Evolutionary conservation across 1,284 basidiomycete species (phyloP).

Genomic region (Tilletia caries): DNA sequence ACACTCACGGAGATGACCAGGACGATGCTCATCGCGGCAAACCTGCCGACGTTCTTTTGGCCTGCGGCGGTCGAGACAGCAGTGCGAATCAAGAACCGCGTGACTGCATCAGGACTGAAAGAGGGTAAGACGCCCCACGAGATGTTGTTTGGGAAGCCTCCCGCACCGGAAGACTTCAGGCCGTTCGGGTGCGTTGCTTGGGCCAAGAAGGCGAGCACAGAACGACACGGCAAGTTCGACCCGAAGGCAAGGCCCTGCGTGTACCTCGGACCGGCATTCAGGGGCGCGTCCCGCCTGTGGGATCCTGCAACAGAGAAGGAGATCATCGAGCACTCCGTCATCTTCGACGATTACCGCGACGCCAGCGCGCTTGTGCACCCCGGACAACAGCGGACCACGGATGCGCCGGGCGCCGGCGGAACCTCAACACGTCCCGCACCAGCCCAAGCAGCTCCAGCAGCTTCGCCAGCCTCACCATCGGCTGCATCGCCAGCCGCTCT

Average conservation of each 20-base stretch:
- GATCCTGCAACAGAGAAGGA: background rate
- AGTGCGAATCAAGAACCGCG: background rate
- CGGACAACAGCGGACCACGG: too few species aligned
- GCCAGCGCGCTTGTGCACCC: background rate
- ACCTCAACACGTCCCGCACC: background rate
- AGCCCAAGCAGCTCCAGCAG: too few species aligned
- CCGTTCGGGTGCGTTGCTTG: conserved; percentile 4
- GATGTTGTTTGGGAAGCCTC: background rate
- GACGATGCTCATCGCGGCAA: conserved; percentile 3
- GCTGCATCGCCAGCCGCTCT: too few species aligned
- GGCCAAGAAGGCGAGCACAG: background rate
- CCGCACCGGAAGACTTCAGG: background rate
- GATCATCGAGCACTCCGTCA: background rate
- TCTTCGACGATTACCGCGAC: background rate
- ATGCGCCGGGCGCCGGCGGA: too few species aligned
- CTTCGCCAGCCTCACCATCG: too few species aligned
- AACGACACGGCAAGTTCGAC: conserved; percentile 5
- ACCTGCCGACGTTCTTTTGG: conserved; percentile 9
- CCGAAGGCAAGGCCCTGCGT: conserved; percentile 4
- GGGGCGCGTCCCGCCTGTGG: background rate
- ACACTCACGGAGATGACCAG: background rate
- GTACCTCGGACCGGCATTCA: background rate
- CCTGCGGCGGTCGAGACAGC: background rate
- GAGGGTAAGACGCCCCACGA: background rate
- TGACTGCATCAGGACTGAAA: background rate